Evolutionary conservation across 2,329 filamentous ascomycete genomes (phyloP).

Genomic region (Hypoxylon sp.): DNA sequence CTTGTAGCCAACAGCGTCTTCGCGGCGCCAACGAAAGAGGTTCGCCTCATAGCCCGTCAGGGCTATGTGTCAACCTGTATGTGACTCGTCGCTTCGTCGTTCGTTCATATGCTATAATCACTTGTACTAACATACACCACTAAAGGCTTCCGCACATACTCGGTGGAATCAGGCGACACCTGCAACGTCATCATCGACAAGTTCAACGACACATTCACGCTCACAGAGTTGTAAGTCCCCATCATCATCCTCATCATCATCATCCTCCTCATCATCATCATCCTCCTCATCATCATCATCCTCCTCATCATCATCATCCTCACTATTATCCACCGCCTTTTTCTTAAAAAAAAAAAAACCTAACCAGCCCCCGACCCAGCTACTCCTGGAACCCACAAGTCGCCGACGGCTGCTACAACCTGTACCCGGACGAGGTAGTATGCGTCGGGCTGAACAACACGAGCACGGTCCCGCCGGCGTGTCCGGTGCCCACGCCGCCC

Average conservation of each 20-base stretch:
- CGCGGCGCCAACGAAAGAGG: slow-evolving; percentile 32
- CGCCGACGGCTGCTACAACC: slow-evolving; percentile 40
- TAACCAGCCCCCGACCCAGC: slow-evolving; percentile 15
- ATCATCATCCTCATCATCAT: too few relatives aligned
- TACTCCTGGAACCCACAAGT: slow-evolving; percentile 36
- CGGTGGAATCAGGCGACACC: slow-evolving; percentile 38
- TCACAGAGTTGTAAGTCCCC: slow-evolving; percentile 43
- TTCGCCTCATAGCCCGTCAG: slow-evolving; percentile 40
- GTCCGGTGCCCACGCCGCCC: slow-evolving; percentile 37
- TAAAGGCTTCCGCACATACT: slow-evolving; percentile 41
- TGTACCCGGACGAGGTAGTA: slow-evolving; percentile 39
- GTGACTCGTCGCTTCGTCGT: slow-evolving; percentile 1
- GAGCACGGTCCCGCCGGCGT: slow-evolving; percentile 23
- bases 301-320: too few relatives aligned
- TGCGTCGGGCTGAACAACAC: slow-evolving; percentile 34
- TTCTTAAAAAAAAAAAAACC: not conserved
- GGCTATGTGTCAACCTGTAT: slow-evolving; percentile 42
- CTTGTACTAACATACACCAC: slow-evolving; percentile 6
- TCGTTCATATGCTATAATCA: slow-evolving; percentile 4
- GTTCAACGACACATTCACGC: slow-evolving; percentile 50
- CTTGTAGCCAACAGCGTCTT: slow-evolving; percentile 36
- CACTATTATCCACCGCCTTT: too few relatives aligned
- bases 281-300: too few relatives aligned
- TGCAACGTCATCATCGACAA: slow-evolving; percentile 41
- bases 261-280: too few relatives aligned